Evolutionary conservation across 139 green algal species (phyloP).

Genomic region (Coelastrella sp.): DNA sequence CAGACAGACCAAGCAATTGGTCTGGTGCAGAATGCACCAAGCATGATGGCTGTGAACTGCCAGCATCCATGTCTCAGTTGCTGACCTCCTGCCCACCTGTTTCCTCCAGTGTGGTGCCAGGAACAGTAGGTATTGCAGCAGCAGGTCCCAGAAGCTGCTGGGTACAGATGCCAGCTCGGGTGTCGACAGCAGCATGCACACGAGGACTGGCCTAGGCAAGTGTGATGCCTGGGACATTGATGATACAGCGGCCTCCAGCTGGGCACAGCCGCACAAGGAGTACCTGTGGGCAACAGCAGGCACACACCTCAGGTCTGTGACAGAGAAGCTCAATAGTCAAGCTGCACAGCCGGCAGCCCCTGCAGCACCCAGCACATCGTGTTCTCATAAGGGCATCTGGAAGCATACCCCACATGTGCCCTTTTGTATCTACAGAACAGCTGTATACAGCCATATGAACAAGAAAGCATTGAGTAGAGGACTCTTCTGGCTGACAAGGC

Average conservation of each 20-base stretch:
- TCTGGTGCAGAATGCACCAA: too few species aligned
- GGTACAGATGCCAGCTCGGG: neutral
- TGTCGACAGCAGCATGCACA: conserved; percentile 6
- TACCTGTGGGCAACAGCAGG: neutral
- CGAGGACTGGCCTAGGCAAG: neutral
- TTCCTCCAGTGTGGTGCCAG: conserved; percentile 17
- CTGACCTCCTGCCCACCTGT: neutral
- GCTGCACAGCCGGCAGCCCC: too few species aligned
- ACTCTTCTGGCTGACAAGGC: neutral
- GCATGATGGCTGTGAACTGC: too few species aligned
- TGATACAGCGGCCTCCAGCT: neutral
- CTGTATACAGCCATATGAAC: neutral
- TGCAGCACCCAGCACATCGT: too few species aligned
- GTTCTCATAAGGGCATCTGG: too few species aligned
- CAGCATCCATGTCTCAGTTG: too few species aligned
- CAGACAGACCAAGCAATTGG: too few species aligned
- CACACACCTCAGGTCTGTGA: neutral
- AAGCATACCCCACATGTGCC: neutral
- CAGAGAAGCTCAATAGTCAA: too few species aligned
- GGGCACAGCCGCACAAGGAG: neutral
- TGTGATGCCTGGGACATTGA: neutral
- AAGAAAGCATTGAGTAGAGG: neutral
- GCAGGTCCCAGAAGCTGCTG: conserved; percentile 19
- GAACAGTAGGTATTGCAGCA: conserved; percentile 29
- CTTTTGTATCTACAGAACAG: neutral